phyloP scores from a whole-genome alignment of 352 stramenopile species.

The Globisporangium recalcitrans region DNA sequence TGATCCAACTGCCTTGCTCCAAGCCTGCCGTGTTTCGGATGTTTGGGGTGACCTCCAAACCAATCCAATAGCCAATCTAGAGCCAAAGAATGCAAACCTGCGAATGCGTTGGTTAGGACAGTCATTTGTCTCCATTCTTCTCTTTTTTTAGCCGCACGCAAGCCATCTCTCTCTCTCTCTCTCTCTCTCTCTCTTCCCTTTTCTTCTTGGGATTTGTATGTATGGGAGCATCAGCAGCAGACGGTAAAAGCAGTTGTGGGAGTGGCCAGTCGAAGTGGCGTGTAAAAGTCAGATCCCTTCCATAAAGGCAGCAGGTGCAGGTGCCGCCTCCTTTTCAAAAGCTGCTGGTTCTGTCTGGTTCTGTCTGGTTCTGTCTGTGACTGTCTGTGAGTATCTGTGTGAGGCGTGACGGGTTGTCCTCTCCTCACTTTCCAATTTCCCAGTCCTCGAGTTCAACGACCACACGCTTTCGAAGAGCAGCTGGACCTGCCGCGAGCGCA shows the following conservation, averaged over 20 bases:
- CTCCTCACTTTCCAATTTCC: constrained; percentile 12
- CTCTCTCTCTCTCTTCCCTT: background rate
- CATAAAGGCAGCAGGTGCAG: background rate
- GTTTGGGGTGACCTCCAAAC: background rate
- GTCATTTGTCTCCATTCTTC: background rate
- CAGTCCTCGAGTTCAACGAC: background rate
- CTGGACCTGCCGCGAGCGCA: constrained; percentile 7
- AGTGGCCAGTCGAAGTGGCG: background rate
- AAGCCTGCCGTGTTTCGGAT: background rate
- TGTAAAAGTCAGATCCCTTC: background rate
- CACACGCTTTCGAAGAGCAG: background rate
- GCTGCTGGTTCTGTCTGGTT: too few relatives aligned
- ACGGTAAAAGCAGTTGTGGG: background rate
- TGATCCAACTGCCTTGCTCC: background rate
- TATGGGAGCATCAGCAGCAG: background rate
- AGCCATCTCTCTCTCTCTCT: background rate
- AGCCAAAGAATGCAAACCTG: too few relatives aligned
- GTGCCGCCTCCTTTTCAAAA: too few relatives aligned
- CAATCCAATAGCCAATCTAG: background rate
- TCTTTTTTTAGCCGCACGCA: background rate
- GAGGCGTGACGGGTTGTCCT: background rate
- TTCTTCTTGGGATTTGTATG: background rate
- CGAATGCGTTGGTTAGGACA: background rate
- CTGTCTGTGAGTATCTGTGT: too few relatives aligned
- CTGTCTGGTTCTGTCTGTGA: too few relatives aligned